Evolutionary conservation across 768 basidiomycete species (phyloP).

Genomic region (Ramaria rubella): DNA sequence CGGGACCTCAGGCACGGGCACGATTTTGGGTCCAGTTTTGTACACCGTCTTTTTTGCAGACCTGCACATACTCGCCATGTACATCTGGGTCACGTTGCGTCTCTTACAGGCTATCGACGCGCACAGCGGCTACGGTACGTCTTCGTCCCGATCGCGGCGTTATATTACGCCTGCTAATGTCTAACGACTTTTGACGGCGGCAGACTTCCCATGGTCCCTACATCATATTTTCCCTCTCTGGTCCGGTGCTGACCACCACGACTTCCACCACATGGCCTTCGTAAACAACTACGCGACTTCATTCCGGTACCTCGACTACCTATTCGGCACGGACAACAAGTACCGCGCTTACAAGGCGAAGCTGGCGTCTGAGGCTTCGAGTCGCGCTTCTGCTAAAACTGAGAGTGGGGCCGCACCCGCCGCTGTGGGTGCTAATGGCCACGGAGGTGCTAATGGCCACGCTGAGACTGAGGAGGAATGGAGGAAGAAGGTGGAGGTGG

Average conservation of each 20-base stretch:
- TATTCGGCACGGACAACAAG: slow-evolving; percentile 87
- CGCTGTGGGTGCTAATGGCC: too few relatives aligned
- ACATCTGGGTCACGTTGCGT: slow-evolving; percentile 87
- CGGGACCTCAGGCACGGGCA: slow-evolving; percentile 54
- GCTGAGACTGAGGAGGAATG: neutral
- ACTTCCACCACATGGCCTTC: slow-evolving; percentile 98
- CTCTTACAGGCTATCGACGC: slow-evolving; percentile 97
- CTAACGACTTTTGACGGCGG: neutral
- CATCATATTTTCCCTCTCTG: slow-evolving; percentile 91
- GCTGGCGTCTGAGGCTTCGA: slow-evolving; percentile 44
- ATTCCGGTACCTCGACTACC: slow-evolving; percentile 88
- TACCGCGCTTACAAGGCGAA: slow-evolving; percentile 75
- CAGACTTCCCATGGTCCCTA: slow-evolving; percentile 97
- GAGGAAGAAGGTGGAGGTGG: slow-evolving; percentile 56
- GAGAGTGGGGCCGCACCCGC: too few relatives aligned
- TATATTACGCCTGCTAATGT: too few relatives aligned
- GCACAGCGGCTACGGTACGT: slow-evolving; percentile 89
- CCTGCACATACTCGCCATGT: slow-evolving; percentile 90
- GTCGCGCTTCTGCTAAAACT: slow-evolving; percentile 13
- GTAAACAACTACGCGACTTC: slow-evolving; percentile 90
- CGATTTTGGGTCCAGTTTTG: slow-evolving; percentile 80
- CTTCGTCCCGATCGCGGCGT: neutral
- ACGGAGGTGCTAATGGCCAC: slow-evolving; percentile 28
- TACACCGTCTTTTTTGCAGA: slow-evolving; percentile 70
- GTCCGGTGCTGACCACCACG: slow-evolving; percentile 96